phyloP scores from a whole-genome alignment of 345 rosid species.

The Angophora floribunda region DNA sequence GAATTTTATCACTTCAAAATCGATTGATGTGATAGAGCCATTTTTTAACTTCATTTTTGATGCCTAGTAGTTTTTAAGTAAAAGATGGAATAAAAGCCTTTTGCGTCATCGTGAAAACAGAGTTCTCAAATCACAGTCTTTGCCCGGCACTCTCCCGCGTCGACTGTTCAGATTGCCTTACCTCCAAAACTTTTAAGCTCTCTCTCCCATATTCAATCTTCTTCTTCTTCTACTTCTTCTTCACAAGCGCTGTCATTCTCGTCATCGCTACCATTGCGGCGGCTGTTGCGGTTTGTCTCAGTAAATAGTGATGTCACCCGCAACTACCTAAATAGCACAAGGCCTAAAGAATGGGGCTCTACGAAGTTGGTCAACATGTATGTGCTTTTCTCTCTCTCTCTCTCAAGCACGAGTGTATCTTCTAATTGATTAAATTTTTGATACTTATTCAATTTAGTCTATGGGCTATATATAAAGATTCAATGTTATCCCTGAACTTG shows the following conservation, averaged over 20 bases:
- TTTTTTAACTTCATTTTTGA: no score
- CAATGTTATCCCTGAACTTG: no score
- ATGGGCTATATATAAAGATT: no score
- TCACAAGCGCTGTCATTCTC: fast-evolving
- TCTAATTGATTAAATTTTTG: background rate
- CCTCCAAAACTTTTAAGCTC: background rate
- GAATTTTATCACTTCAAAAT: no score
- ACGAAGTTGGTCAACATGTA: background rate
- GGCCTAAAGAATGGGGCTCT: background rate
- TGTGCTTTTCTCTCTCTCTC: background rate
- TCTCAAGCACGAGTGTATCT: no score
- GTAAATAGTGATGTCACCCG: background rate
- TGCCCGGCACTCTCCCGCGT: fast-evolving
- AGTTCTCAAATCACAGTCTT: background rate
- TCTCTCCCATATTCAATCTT: background rate
- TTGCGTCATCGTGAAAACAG: background rate
- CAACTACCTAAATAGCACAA: background rate
- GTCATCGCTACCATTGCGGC: background rate
- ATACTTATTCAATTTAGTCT: no score
- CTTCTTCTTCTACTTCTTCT: background rate
- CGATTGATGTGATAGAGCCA: no score
- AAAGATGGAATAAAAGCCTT: no score
- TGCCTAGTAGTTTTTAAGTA: no score
- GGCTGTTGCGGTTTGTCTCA: background rate
- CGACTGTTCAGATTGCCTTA: background rate